Evolutionary conservation across 768 basidiomycete species (phyloP), one percentile per base, ranked within the genome.

Genomic region (Gymnopilus junonius): DNA sequence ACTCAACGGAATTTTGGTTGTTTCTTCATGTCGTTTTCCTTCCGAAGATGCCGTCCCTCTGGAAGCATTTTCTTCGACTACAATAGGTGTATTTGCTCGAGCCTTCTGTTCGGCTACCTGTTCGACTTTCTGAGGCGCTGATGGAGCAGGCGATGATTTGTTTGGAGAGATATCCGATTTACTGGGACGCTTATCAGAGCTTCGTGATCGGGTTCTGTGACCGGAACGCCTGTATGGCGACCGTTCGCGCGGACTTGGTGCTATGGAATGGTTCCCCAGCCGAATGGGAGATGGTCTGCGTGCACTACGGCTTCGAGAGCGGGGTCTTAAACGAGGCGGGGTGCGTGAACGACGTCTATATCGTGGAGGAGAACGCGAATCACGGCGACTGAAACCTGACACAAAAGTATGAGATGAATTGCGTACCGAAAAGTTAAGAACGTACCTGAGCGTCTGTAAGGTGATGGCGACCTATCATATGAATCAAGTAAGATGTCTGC

Each of bases 211-310:
- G 59, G 61, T 67, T 57, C 65, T 60, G n/a, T n/a, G 48, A 11
- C 48, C 32, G n/a, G 48, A 51, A 23, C 7, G n/a, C 48, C 31
- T 51, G 8, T 67, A 69, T 27, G 43, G 35, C 55, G 50, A 61
- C 48, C 70, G 55, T 66, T 69, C 65, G 37, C 55, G 46, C 4
- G 74, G 70, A 15, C 69, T 69, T 11, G 60, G 64, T 35, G 68
- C 61, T 31, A 73, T 70, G 32, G 75, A 71, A 61, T 75, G 73
- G 42, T 75, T 74, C 15, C 73, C 75, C 17, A 74, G 57, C 58
- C 70, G 71, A 50, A 74, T 60, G 11, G 72, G 64, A 35, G 67
- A 59, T 23, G 73, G 69, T 31, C 60, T 71, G 54, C 54, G 60
- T 45, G 71, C 69, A 58, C 73, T 74, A n/a, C 62, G 67, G 51